Evolutionary conservation across 176 grass and related monocot species (phyloP), one percentile per base, ranked within the genome.

Genomic region (Rhynchospora tenuis): DNA sequence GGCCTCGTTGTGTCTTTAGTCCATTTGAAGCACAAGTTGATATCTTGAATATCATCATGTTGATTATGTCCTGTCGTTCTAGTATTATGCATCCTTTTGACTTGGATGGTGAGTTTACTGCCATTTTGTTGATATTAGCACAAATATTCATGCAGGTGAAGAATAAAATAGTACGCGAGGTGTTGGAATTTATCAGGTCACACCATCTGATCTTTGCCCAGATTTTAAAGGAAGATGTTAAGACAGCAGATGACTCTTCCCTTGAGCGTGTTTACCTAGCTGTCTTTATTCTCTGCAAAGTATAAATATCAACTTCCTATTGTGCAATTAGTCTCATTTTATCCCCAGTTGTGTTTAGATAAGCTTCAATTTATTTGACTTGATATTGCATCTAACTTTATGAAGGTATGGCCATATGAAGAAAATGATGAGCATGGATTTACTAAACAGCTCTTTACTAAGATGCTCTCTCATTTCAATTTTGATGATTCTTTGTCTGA

Each of bases 141-240:
- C 81, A 56, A 83, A 56, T 60, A 38, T 78, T 85, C 75, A 47
- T 88, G 79, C 87, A 98, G 95, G 92, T 93, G 82, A 98, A 90
- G 85, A 98, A 95, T 77, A 98, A 95, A 93, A 90, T 98, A 87
- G 90, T 94, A 47, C 92, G 90, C 31, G 95, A 98, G 73, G 84
- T 98, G 74, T 72, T 95, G 83, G 92, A 98, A 67, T 98, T 98
- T 38, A 79, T 92, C 23, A 98, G 94, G 79, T 89, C 87, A 63
- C 87, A 95, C 85, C 92, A 90, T 78, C 67, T 64, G 1, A 78
- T 87, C 84, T 95, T 98, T 83, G 77, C 73, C 91, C 88, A 86
- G 64, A 98, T 91, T 87, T 86, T 95, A 83, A 87, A 84, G 83
- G 92, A 95, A 46, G 89, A 91, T 85, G 55, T 98, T 24, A 84